Evolutionary conservation across 768 basidiomycete genomes (phyloP).

Genomic region (Auricularia sp.): DNA sequence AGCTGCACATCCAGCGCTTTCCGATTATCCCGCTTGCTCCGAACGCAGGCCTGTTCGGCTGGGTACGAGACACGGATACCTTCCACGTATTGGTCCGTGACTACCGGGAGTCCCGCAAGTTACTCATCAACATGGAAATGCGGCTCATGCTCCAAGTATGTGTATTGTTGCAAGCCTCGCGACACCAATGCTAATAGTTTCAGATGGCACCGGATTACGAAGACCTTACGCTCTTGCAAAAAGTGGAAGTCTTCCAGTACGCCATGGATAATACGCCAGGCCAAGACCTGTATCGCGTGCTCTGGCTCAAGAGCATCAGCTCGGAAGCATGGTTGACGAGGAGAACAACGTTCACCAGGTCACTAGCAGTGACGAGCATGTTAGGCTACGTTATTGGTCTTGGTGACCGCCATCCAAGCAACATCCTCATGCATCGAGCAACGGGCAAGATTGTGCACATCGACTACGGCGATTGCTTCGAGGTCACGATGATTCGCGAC

Average conservation of each 20-base stretch:
- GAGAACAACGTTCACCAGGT: constrained; percentile 90
- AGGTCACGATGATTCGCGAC: constrained; percentile 94
- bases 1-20: constrained; percentile 87
- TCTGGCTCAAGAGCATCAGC: constrained; percentile 92
- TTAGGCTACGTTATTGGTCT: constrained; percentile 95
- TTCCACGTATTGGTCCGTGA: constrained; percentile 93
- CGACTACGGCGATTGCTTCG: constrained; percentile 97
- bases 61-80: constrained; percentile 94
- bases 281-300: constrained; percentile 90
- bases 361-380: constrained; percentile 95
- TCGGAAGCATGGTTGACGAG: constrained; percentile 98
- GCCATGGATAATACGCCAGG: constrained; percentile 97
- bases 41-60: constrained; percentile 87
- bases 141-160: constrained; percentile 93
- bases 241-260: constrained; percentile 98
- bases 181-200: background rate
- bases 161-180: constrained; percentile 3
- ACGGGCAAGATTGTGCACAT: constrained; percentile 96
- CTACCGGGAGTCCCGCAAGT: constrained; percentile 92
- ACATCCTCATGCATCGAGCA: constrained; percentile 81
- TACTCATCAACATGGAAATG: constrained; percentile 94
- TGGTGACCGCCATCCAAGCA: constrained; percentile 97
- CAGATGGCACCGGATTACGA: constrained; percentile 99
- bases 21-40: constrained; percentile 92
- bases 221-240: constrained; percentile 84